A percentile compares a stretch with the other conserved stretches of the same genome.
Conservation (phyloP, 345 rosid species). For the Passiflora organensis region DNA sequence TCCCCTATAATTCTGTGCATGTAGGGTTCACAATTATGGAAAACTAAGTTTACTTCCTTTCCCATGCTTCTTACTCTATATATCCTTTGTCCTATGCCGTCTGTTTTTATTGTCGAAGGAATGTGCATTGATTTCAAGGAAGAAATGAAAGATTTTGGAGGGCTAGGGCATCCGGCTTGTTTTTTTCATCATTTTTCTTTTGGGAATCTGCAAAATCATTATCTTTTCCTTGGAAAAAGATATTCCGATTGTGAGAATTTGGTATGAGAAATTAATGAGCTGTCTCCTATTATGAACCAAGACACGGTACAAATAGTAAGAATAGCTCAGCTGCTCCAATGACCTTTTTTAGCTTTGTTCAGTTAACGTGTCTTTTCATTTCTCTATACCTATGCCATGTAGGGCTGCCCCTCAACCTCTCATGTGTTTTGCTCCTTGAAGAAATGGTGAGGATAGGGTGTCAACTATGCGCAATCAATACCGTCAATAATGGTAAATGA, state of each 20-base stretch:
- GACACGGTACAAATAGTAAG: conserved; percentile 21
- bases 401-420: not conserved
- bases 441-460: not conserved
- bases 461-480: too few relatives aligned
- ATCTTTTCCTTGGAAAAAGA: conserved; percentile 7
- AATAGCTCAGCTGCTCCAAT: conserved; percentile 24
- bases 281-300: conserved; percentile 14
- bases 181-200: conserved; percentile 8
- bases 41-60: conserved; percentile 12
- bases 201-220: conserved; percentile 16
- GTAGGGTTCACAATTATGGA: conserved; percentile 7
- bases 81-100: conserved; percentile 31
- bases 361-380: conserved; percentile 5
- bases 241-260: conserved; percentile 12
- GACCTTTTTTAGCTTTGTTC: conserved; percentile 16
- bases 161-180: conserved; percentile 15
- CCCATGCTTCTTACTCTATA: conserved; percentile 16
- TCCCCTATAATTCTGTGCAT: conserved; percentile 5
- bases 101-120: conserved; percentile 38
- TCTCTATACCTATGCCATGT: not conserved
- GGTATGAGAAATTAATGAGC: conserved; percentile 28
- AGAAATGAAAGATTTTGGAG: conserved; percentile 11
- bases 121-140: conserved; percentile 36
- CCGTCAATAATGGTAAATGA: too few relatives aligned
- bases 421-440: conserved; percentile 17